phyloP scores from a whole-genome alignment of 345 rosid species.

The Eucalyptus erythrocorys region DNA sequence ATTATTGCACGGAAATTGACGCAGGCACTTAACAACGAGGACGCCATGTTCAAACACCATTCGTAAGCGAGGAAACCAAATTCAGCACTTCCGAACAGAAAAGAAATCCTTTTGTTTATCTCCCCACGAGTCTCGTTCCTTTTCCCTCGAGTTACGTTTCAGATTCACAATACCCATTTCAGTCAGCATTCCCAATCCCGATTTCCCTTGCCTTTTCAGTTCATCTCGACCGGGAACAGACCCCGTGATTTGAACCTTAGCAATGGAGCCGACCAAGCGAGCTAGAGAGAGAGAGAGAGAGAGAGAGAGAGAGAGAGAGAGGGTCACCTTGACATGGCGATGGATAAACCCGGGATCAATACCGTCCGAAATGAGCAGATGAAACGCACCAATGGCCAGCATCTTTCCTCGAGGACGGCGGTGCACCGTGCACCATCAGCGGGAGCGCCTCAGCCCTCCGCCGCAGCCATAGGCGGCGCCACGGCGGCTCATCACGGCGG shows the following conservation, averaged over 20 bases:
- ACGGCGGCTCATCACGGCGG: not conserved
- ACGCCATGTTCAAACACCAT: not conserved
- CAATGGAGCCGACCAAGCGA: not conserved
- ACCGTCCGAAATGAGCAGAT: not conserved
- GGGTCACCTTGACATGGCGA: conserved; percentile 4
- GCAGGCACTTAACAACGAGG: not conserved
- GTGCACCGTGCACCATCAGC: not conserved
- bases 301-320: not conserved
- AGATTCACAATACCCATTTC: not conserved
- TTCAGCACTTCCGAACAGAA: not conserved
- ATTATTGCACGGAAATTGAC: not conserved
- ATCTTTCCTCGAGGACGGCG: not conserved
- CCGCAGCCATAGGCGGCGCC: not conserved
- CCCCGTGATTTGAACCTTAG: not conserved
- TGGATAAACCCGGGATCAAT: not conserved
- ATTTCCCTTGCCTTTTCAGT: not conserved
- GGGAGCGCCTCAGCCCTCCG: not conserved
- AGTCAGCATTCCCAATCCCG: not conserved
- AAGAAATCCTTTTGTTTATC: not conserved
- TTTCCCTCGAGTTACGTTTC: not conserved
- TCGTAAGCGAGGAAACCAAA: not conserved
- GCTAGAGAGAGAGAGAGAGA: not conserved
- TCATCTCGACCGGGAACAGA: not conserved
- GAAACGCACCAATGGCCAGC: not conserved
- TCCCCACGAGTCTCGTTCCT: not conserved